A percentile compares a stretch with the other conserved stretches of the same genome.
phyloP scores from a whole-genome alignment of 2,329 filamentous ascomycete genomes.

The Lecanoromycetidae sp. region DNA sequence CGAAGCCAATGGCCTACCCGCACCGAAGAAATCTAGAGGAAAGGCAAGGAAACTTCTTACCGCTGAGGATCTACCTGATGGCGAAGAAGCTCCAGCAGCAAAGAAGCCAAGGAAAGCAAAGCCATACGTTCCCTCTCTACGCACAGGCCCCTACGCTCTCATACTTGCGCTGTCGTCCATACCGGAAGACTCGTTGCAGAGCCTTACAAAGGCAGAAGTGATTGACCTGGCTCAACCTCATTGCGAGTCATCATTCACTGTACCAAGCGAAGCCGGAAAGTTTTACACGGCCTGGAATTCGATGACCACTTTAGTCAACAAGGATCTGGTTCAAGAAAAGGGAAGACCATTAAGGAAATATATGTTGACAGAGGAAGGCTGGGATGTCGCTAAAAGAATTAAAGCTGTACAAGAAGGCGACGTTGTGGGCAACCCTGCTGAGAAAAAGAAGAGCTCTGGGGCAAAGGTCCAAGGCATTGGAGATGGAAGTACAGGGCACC shows the following conservation, averaged over 20 bases:
- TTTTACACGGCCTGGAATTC: conserved; percentile 74
- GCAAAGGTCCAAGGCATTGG: no score
- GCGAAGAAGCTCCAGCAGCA: conserved; percentile 25
- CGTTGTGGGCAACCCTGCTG: background rate
- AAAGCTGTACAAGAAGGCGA: conserved; percentile 28
- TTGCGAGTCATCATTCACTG: conserved; percentile 62
- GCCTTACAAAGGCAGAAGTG: conserved; percentile 56
- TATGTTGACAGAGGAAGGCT: conserved; percentile 62
- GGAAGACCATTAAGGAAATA: conserved; percentile 58
- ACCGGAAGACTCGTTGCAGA: conserved; percentile 41
- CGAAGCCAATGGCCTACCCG: conserved; percentile 52
- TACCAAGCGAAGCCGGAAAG: conserved; percentile 52
- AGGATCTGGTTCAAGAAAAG: conserved; percentile 61
- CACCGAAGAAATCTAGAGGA: conserved; percentile 46
- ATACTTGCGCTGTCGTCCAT: conserved; percentile 53
- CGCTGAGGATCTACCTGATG: conserved; percentile 25
- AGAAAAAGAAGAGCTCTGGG: background rate
- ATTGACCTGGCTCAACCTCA: conserved; percentile 58
- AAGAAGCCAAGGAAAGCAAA: conserved; percentile 49
- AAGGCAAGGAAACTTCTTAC: conserved; percentile 19
- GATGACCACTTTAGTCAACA: conserved; percentile 62
- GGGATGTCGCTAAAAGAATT: conserved; percentile 59
- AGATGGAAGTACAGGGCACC: background rate
- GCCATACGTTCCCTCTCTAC: conserved; percentile 57
- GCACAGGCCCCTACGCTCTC: conserved; percentile 65